Conservation (phyloP, 345 rosid species). For the Euphorbia pulcherrima region DNA sequence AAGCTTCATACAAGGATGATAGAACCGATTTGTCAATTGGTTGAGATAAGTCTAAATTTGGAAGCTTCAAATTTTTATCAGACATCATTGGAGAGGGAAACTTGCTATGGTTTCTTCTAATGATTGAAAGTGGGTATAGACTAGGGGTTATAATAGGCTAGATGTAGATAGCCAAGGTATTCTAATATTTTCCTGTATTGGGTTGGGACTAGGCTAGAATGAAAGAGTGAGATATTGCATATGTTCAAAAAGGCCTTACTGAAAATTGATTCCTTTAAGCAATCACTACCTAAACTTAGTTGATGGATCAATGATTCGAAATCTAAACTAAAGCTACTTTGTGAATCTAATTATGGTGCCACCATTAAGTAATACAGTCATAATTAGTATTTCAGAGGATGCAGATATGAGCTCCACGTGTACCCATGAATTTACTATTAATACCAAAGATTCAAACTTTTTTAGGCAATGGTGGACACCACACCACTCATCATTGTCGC, state of each 20-base stretch:
- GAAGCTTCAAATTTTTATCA: conserved; percentile 45
- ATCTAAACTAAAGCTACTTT: neutral
- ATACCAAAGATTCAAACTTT: no score
- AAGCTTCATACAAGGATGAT: conserved; percentile 53
- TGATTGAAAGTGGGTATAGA: conserved; percentile 1
- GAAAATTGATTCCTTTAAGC: no score
- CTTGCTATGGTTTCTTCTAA: conserved; percentile 10
- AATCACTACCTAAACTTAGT: no score
- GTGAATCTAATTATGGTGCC: neutral
- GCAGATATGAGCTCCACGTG: neutral
- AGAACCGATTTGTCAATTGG: conserved; percentile 37
- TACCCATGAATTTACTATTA: no score
- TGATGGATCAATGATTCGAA: no score
- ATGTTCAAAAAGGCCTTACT: no score
- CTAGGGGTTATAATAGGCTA: conserved; percentile 5
- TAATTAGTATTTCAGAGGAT: neutral
- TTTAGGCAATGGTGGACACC: no score
- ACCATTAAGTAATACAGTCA: no score
- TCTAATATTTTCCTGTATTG: neutral
- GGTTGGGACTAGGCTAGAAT: no score
- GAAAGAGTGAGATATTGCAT: no score
- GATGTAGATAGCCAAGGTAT: neutral
- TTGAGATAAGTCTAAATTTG: conserved; percentile 59
- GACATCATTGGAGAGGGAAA: conserved; percentile 37
- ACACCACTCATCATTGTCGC: no score